phyloP scores from a whole-genome alignment of 305 asterid species.

The Solanum aculeatissimum region DNA sequence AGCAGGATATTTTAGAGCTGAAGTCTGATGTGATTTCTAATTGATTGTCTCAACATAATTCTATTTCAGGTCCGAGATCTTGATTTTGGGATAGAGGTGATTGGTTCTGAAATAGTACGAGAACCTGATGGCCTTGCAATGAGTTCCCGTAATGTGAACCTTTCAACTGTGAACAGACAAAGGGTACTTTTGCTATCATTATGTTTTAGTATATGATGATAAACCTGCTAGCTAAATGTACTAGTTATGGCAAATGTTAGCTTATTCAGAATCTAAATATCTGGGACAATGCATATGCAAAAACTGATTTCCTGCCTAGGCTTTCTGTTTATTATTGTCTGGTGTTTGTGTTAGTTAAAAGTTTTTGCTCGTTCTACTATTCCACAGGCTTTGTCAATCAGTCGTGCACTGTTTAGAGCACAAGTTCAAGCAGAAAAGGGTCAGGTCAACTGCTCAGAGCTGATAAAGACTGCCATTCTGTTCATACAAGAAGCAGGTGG shows the following conservation, averaged over 20 bases:
- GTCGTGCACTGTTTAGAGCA: slow-evolving; percentile 44
- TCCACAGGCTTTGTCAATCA: slow-evolving; percentile 69
- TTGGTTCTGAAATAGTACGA: slow-evolving; percentile 67
- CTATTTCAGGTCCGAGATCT: slow-evolving; percentile 81
- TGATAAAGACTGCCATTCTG: slow-evolving; percentile 35
- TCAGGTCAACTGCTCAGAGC: slow-evolving; percentile 35
- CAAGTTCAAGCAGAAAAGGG: slow-evolving; percentile 56
- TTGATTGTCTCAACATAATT: neutral
- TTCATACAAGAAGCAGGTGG: slow-evolving; percentile 66
- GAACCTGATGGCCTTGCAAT: slow-evolving; percentile 83
- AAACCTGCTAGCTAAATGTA: neutral
- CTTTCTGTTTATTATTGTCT: neutral
- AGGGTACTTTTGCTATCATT: slow-evolving; percentile 28
- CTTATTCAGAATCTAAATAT: neutral
- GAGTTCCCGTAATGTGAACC: slow-evolving; percentile 90
- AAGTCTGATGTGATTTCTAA: neutral
- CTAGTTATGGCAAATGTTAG: neutral
- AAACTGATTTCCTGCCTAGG: neutral
- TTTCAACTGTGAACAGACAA: slow-evolving; percentile 57
- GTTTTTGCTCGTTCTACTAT: neutral
- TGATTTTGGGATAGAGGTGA: slow-evolving; percentile 64
- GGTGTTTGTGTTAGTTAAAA: neutral
- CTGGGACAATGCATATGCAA: neutral
- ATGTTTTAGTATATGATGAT: neutral
- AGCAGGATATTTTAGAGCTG: neutral